Conservation (phyloP, 2,329 filamentous ascomycete genomes). For the Paraphaeosphaeria sporulosa region DNA sequence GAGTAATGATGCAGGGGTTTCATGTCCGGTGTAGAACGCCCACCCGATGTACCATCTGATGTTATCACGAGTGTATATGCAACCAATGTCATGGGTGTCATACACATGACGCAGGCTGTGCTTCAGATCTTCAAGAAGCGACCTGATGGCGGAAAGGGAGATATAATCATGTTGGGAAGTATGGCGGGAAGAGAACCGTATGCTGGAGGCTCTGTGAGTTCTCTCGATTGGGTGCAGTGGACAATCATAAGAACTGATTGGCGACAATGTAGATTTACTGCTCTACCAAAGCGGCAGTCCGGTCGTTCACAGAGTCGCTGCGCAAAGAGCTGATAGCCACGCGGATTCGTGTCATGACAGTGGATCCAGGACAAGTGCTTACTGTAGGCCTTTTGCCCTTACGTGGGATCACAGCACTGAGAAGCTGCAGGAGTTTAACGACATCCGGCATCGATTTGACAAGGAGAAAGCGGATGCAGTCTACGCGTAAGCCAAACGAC, state of each 20-base stretch:
- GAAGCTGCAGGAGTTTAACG: conserved; percentile 70
- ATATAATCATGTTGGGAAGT: conserved; percentile 92
- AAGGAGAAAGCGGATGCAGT: conserved; percentile 86
- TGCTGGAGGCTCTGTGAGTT: conserved; percentile 68
- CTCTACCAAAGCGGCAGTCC: conserved; percentile 86
- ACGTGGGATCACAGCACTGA: not conserved
- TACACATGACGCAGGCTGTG: conserved; percentile 93
- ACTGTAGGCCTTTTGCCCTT: conserved; percentile 56
- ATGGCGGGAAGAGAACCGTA: conserved; percentile 88
- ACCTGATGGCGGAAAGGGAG: conserved; percentile 75
- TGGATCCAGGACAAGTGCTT: conserved; percentile 90
- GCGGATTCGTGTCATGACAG: conserved; percentile 80
- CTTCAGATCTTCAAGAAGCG: conserved; percentile 77
- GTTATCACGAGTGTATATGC: conserved; percentile 85
- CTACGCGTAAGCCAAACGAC: conserved; percentile 64
- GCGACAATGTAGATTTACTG: conserved; percentile 65
- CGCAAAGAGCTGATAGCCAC: conserved; percentile 81
- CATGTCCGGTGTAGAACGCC: conserved; percentile 83
- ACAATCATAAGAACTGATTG: not conserved
- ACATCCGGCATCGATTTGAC: conserved; percentile 85
- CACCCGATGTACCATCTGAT: conserved; percentile 78
- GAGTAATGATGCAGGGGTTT: conserved; percentile 67
- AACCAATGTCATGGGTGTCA: conserved; percentile 90
- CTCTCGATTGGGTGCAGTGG: not conserved
- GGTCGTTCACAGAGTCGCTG: conserved; percentile 80